Percentiles rank a stretch among this genome's conserved stretches.
Evolutionary conservation across 2,329 filamentous ascomycete genomes (phyloP).

Genomic region (Curvularia sp.): DNA sequence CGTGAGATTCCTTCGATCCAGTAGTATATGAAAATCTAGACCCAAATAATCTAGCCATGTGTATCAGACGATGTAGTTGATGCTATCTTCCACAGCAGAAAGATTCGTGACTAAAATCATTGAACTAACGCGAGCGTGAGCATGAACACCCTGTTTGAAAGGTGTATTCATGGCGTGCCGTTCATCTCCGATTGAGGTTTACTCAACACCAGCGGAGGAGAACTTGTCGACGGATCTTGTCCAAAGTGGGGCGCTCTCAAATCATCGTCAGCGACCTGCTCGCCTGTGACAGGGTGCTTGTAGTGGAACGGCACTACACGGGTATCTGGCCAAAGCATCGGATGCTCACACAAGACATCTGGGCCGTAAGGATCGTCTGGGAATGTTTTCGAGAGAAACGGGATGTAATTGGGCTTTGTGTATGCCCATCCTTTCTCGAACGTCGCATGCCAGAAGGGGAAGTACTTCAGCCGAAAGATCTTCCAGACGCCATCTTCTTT

Average conservation of each 20-base stretch:
- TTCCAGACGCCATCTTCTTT: constrained; percentile 64
- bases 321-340: constrained; percentile 65
- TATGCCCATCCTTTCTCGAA: constrained; percentile 62
- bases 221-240: constrained; percentile 50
- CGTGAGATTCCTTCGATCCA: neutral
- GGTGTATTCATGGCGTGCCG: neutral
- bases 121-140: neutral
- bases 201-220: constrained; percentile 54
- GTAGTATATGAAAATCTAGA: neutral
- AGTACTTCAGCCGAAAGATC: constrained; percentile 62
- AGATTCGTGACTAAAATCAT: neutral
- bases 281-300: constrained; percentile 59
- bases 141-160: constrained; percentile 22
- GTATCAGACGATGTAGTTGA: neutral
- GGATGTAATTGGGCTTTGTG: constrained; percentile 62
- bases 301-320: constrained; percentile 63
- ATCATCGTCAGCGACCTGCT: constrained; percentile 55
- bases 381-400: constrained; percentile 57
- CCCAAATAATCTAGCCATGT: neutral
- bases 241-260: constrained; percentile 58
- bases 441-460: constrained; percentile 64
- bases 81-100: neutral
- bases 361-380: constrained; percentile 61
- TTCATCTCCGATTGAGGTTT: constrained; percentile 31
- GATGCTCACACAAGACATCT: constrained; percentile 61